Evolutionary conservation across 148 eudicot species (phyloP), one percentile per base, ranked within the genome.

Genomic region (Chenopodium quinoa): DNA sequence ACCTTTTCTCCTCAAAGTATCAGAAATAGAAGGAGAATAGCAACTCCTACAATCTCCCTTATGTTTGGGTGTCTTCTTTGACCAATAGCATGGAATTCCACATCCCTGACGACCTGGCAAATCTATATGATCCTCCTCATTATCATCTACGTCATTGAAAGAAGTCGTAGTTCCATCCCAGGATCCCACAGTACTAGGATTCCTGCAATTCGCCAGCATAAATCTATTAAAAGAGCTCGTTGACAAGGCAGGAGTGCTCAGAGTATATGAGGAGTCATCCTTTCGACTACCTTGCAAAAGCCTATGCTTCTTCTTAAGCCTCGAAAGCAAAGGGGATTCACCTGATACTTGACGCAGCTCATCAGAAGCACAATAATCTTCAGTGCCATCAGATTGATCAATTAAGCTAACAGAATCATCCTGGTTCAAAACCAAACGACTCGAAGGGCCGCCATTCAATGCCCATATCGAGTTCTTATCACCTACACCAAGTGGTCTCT

Each of bases 81-180:
- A 92, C 98, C 99, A 91, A 68, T 92, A 94, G 79, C 95, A 94
- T 71, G 98, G 95, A 75, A 96, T 92, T 79, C 99, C 98, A 80
- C 99, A 96, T 78, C 99, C 98, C 79, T 87, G 90, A 17, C 91
- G 89, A 37, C 93, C 95, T 0, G 93, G 92, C 78, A 93, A 89
- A 86, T 92, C 90, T 78, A 92, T 76, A 37, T 76, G 87, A 76
- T 90, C 91, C 66, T 89, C 97, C 32, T 83, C 88, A 68, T 93
- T 95, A 81, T 88, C 90, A 83, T 90, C 94, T 80, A 82, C 89
- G 78, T 88, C 98, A 82, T 90, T 86, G 29, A 86, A 88, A 65
- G 98, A 96, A 12, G 79, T 88, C 1, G 93, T 88, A 7, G 95
- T 86, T 47, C 89, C 98, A 85, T 94, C 98, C 98, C 97, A 94